Evolutionary conservation across 768 basidiomycete species (phyloP).

Genomic region (Suillus cothurnatus): DNA sequence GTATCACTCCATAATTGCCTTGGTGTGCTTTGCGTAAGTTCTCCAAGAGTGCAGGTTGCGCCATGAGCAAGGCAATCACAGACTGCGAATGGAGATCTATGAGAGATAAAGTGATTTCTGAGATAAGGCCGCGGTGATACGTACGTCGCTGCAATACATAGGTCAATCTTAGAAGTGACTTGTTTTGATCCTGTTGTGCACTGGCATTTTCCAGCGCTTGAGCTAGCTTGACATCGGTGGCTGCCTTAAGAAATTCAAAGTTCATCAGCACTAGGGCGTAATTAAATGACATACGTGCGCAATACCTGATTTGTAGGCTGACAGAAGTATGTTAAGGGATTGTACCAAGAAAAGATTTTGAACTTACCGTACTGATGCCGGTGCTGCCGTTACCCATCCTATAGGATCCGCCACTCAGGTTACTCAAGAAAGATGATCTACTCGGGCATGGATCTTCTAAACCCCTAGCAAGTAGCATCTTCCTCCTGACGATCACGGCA

Average conservation of each 20-base stretch:
- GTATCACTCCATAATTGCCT: constrained; percentile 90
- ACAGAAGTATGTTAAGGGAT: constrained; percentile 11
- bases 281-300: not conserved
- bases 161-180: constrained; percentile 74
- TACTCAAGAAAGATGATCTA: constrained; percentile 31
- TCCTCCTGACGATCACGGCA: constrained; percentile 82
- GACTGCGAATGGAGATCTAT: constrained; percentile 75
- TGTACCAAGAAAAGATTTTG: not conserved
- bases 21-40: constrained; percentile 87
- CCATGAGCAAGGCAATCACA: constrained; percentile 82
- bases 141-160: constrained; percentile 80
- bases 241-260: constrained; percentile 31
- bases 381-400: constrained; percentile 32
- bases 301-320: constrained; percentile 34
- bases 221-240: constrained; percentile 59
- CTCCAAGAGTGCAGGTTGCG: constrained; percentile 79
- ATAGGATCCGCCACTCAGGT: constrained; percentile 11
- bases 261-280: constrained; percentile 16
- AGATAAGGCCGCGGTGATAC: constrained; percentile 15
- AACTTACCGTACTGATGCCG: constrained; percentile 52
- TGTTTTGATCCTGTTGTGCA: constrained; percentile 78
- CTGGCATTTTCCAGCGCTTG: constrained; percentile 74
- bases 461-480: constrained; percentile 64
- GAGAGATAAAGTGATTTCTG: constrained; percentile 2
- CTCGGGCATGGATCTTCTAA: constrained; percentile 76